phyloP scores from a whole-genome alignment of 2,329 filamentous ascomycete genomes.

The Pyricularia pennisetigena region DNA sequence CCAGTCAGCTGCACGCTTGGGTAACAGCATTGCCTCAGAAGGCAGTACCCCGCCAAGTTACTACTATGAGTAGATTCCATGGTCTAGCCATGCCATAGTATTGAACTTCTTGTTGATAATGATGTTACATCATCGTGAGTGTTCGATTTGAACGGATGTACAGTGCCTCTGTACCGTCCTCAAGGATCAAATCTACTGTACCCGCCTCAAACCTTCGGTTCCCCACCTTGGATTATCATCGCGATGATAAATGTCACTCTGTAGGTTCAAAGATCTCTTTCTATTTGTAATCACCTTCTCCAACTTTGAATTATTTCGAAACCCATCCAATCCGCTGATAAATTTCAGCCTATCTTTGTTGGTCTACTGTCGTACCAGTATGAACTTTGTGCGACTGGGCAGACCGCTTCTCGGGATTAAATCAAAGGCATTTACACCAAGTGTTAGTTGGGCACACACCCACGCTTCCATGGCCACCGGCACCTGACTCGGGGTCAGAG shows the following conservation, averaged over 20 bases:
- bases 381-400: not conserved
- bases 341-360: not conserved
- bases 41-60: too few relatives aligned
- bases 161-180: not conserved
- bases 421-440: slow-evolving; percentile 6
- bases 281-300: not conserved
- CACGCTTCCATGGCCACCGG: not conserved
- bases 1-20: not conserved
- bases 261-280: not conserved
- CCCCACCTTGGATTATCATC: not conserved
- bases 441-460: not conserved
- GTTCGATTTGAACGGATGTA: not conserved
- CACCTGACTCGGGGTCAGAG: not conserved
- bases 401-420: not conserved
- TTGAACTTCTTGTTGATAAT: not conserved
- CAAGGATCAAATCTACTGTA: not conserved
- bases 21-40: too few relatives aligned
- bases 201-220: not conserved
- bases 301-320: not conserved
- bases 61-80: too few relatives aligned
- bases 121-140: not conserved
- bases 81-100: too few relatives aligned
- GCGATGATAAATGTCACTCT: not conserved
- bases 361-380: not conserved
- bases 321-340: not conserved